Evolutionary conservation across 2,329 filamentous ascomycete species (phyloP), one percentile per base, ranked within the genome.

Genomic region (Clonostachys solani): DNA sequence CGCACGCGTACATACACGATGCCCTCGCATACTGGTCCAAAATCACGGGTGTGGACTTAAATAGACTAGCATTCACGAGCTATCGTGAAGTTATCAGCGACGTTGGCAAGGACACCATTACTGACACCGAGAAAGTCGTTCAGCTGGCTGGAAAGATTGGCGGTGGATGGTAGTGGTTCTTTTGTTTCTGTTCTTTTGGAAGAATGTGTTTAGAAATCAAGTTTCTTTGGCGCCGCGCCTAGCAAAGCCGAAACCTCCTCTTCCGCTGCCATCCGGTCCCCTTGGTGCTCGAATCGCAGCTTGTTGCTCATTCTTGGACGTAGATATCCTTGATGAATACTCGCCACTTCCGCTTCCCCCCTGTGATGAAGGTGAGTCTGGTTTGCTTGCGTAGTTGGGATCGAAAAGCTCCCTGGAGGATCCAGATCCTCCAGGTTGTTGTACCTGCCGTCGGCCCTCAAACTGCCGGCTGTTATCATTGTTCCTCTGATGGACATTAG

Each of bases 41-140:
- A 19, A 70, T 85, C 50, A 92, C 89, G 47, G 81, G 80, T 46
- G 82, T 95, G 54, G 76, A 80, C 23, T 68, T 87, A 59, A 80
- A 84, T 51, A 89, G 78, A 62, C 72, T 99, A 60, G 81, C 84
- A 48, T 89, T 86, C 65, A 99, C 94, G 48, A 95, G 83, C 45
- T 99, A 89, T 71, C 83, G 94, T 52, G 86, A 92, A 67, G 92
- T 99, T 18, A 85, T 96, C 58, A 96, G 92, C 69, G 90, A 97
- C 63, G 90, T 99, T 40, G 94, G 94, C 44, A 95, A 94, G 71
- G 77, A 80, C 53, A 71, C 78, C 63, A 29, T 29, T 4, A 73
- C 76, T 50, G 87, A 91, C 61, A 86, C 88, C 40, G 87, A 95
- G 60, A 81, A 85, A 50, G 92, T 96, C 38, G 87, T 91, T 49